Percentiles rank a stretch among this genome's conserved stretches.
These are phyloP conservation scores for Petunia hybrid DNA, from an alignment of 305 asterid species.

Conservation along the genomic window DNA sequence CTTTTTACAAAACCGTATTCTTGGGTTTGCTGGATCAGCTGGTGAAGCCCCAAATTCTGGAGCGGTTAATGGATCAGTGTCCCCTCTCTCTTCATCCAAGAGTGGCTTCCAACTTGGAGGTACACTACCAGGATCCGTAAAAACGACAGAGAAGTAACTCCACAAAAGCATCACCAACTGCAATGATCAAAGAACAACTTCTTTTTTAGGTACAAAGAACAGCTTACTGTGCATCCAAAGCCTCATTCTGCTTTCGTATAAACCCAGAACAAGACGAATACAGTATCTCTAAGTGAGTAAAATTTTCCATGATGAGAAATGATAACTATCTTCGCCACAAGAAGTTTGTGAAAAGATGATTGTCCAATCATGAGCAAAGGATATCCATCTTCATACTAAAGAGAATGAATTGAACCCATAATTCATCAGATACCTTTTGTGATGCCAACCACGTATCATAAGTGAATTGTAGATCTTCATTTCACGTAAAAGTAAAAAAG, in stretches of 20 bases:
- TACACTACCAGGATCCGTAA: slow-evolving; percentile 93
- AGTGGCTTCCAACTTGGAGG: slow-evolving; percentile 92
- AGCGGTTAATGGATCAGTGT: slow-evolving; percentile 71
- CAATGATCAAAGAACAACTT: slow-evolving; percentile 33
- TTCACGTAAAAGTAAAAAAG: not conserved
- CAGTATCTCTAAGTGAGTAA: not conserved
- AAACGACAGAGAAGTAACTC: slow-evolving; percentile 97
- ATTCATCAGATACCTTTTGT: not conserved
- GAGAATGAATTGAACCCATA: not conserved
- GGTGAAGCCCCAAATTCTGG: slow-evolving; percentile 58
- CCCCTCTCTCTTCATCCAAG: slow-evolving; percentile 87
- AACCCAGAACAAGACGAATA: slow-evolving; percentile 3
- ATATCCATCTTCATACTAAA: not conserved
- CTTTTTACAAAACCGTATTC: slow-evolving; percentile 81
- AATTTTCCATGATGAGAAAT: slow-evolving; percentile 2
- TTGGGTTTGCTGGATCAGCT: slow-evolving; percentile 56
- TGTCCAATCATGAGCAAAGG: not conserved
- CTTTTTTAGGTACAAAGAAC: not conserved
- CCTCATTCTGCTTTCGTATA: not conserved
- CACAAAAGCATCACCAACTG: slow-evolving; percentile 95
- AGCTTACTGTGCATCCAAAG: slow-evolving; percentile 25
- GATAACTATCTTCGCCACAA: not conserved
- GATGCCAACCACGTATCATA: not conserved
- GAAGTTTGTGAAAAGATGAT: slow-evolving; percentile 2
- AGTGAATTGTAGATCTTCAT: slow-evolving; percentile 2